Evolutionary conservation across 2,329 filamentous ascomycete species (phyloP).

Genomic region (Didymella pomorum): DNA sequence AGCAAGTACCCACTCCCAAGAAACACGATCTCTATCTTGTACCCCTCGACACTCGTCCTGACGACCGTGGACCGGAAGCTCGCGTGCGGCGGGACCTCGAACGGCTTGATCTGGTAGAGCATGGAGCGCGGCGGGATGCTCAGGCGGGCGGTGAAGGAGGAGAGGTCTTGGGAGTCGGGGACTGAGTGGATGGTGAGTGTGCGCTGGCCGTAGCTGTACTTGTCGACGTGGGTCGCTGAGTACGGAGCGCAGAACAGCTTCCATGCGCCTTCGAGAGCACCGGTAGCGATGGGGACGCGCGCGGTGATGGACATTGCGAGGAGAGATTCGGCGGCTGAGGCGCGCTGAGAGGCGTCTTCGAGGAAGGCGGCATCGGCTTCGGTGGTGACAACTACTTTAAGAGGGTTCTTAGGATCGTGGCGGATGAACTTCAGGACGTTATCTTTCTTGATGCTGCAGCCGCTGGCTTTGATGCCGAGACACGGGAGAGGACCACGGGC

Average conservation of each 20-base stretch:
- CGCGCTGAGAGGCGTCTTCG: slow-evolving; percentile 8
- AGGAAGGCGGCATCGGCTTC: slow-evolving; percentile 13
- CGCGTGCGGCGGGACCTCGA: slow-evolving; percentile 40
- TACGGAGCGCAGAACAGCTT: slow-evolving; percentile 42
- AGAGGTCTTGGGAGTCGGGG: slow-evolving; percentile 20
- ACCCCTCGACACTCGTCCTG: slow-evolving; percentile 34
- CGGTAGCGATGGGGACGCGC: slow-evolving; percentile 38
- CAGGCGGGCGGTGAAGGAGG: slow-evolving; percentile 36
- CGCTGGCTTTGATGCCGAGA: slow-evolving; percentile 35
- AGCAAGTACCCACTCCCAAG: slow-evolving; percentile 42
- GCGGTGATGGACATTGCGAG: slow-evolving; percentile 30
- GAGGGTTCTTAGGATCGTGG: slow-evolving; percentile 14
- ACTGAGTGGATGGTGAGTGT: slow-evolving; percentile 33
- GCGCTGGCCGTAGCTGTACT: slow-evolving; percentile 39
- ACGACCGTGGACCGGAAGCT: slow-evolving; percentile 33
- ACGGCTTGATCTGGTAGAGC: slow-evolving; percentile 28
- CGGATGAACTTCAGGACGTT: slow-evolving; percentile 27
- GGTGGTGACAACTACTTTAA: slow-evolving; percentile 10
- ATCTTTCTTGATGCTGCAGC: slow-evolving; percentile 41
- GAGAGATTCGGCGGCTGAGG: slow-evolving; percentile 25
- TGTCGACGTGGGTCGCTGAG: slow-evolving; percentile 34
- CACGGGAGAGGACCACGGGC: slow-evolving; percentile 29
- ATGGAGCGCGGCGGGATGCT: slow-evolving; percentile 40
- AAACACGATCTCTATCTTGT: slow-evolving; percentile 38
- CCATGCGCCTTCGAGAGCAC: slow-evolving; percentile 34